Percentiles rank a stretch among this genome's conserved stretches.
These are phyloP conservation scores for Saturnispora mendoncae DNA, from an alignment of 805 yeast species.

Conservation along the genomic window DNA sequence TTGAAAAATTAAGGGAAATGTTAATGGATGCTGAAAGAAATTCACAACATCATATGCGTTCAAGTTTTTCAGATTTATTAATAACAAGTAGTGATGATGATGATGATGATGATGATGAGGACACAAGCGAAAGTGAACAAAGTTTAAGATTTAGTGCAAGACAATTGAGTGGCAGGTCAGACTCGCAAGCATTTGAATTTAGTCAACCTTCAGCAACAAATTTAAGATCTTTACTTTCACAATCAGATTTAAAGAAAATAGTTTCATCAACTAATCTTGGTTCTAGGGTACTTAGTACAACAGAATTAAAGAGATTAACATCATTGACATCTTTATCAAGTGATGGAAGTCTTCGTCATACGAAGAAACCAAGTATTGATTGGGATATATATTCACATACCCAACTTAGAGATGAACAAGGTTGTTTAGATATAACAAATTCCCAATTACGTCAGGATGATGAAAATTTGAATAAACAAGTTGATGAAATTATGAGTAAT, in stretches of 20 bases:
- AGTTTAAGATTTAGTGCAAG: conserved; percentile 8
- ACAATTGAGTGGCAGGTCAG: conserved; percentile 20
- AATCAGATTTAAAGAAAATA: conserved; percentile 3
- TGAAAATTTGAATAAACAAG: conserved; percentile 12
- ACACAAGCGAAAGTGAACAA: conserved; percentile 4
- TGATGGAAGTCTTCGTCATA: conserved; percentile 11
- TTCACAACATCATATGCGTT: conserved; percentile 8
- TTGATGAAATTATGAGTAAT: conserved; percentile 17
- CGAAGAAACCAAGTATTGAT: conserved; percentile 16
- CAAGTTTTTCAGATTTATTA: conserved; percentile 15
- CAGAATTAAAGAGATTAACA: conserved; percentile 10
- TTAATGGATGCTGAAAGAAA: conserved; percentile 6
- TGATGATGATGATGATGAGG: conserved; percentile 4
- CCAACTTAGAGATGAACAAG: conserved; percentile 1
- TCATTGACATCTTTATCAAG: conserved; percentile 11
- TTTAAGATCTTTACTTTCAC: conserved; percentile 4
- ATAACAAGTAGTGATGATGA: conserved; percentile 13
- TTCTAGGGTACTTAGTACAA: conserved; percentile 4
- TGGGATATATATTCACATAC: conserved; percentile 16
- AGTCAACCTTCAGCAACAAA: conserved; percentile 4
- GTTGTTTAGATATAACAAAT: conserved; percentile 1
- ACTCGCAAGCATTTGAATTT: conserved; percentile 28
- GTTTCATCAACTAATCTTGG: conserved; percentile 4
- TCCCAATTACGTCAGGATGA: conserved; percentile 1
- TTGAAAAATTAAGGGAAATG: conserved; percentile 13